Conservation (phyloP, 2,329 filamentous ascomycete genomes). For the Xylariaceae sp. region DNA sequence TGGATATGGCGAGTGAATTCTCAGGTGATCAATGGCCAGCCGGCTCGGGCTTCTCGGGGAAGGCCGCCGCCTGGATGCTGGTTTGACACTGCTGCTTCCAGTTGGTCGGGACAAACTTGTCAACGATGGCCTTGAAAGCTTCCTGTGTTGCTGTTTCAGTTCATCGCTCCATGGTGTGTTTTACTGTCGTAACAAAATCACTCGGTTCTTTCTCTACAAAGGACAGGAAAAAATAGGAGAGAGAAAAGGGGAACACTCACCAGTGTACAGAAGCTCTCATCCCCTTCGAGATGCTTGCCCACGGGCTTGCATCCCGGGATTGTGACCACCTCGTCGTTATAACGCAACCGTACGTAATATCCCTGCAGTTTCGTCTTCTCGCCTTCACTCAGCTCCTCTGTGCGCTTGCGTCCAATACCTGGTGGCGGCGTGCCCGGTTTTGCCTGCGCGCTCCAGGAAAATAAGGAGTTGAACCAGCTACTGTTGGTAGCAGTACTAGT, state of each 20-base stretch:
- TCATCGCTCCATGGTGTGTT: neutral
- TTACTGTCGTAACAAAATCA: too few species aligned
- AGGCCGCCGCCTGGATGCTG: conserved; percentile 38
- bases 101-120: conserved; percentile 78
- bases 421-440: conserved; percentile 29
- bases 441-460: conserved; percentile 17
- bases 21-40: conserved; percentile 32
- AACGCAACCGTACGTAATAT: conserved; percentile 85
- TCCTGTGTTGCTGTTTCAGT: conserved; percentile 43
- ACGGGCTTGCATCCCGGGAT: conserved; percentile 74
- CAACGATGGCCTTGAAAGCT: conserved; percentile 88
- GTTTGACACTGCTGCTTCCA: conserved; percentile 61
- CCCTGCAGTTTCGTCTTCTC: conserved; percentile 61
- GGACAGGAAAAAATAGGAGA: neutral
- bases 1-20: too few species aligned
- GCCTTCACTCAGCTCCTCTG: conserved; percentile 47
- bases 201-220: too few species aligned
- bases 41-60: conserved; percentile 47
- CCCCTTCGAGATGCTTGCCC: conserved; percentile 81
- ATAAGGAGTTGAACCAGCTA: conserved; percentile 31
- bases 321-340: conserved; percentile 79
- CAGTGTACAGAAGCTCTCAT: conserved; percentile 87
- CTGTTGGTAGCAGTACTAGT: conserved; percentile 11
- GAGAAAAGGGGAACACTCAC: conserved; percentile 47
- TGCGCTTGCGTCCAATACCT: conserved; percentile 58